Conservation (phyloP, 305 asterid species). For the Ilex paraguariensis region DNA sequence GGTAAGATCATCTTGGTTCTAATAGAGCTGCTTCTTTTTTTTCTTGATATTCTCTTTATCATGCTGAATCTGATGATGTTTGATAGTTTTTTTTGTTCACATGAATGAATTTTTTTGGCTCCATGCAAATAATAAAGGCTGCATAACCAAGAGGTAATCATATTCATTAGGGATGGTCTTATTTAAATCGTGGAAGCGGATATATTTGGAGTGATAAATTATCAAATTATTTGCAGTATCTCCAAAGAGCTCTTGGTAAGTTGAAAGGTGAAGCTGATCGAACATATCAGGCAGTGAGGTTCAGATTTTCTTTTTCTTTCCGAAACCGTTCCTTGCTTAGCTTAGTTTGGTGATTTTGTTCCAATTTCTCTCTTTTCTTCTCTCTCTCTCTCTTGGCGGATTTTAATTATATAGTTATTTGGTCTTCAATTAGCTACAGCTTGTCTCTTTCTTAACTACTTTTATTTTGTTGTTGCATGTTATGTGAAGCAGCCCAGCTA, state of each 20-base stretch:
- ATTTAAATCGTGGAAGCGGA: no score
- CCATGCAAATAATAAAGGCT: conserved; percentile 50
- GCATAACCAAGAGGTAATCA: conserved; percentile 76
- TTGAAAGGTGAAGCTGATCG: conserved; percentile 60
- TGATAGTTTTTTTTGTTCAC: neutral
- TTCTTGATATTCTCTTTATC: neutral
- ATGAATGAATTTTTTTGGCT: conserved; percentile 4
- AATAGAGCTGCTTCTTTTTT: neutral
- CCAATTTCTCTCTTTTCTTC: neutral
- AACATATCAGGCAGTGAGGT: conserved; percentile 50
- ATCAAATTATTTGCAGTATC: conserved; percentile 35
- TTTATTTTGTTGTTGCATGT: conserved; percentile 8
- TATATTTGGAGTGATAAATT: no score
- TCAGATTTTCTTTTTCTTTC: neutral
- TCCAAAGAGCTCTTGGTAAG: conserved; percentile 74
- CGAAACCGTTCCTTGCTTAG: neutral
- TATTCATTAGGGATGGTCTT: neutral
- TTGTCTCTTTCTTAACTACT: neutral
- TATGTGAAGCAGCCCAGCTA: conserved; percentile 44
- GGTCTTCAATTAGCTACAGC: neutral
- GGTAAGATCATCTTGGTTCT: conserved; percentile 28
- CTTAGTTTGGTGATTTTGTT: neutral
- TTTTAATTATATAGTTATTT: no score
- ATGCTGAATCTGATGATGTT: conserved; percentile 4
- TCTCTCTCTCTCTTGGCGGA: no score